Evolutionary conservation across 306 rosid genomes (phyloP), one percentile per base, ranked within the genome.

Genomic region (Ceratonia siliqua): DNA sequence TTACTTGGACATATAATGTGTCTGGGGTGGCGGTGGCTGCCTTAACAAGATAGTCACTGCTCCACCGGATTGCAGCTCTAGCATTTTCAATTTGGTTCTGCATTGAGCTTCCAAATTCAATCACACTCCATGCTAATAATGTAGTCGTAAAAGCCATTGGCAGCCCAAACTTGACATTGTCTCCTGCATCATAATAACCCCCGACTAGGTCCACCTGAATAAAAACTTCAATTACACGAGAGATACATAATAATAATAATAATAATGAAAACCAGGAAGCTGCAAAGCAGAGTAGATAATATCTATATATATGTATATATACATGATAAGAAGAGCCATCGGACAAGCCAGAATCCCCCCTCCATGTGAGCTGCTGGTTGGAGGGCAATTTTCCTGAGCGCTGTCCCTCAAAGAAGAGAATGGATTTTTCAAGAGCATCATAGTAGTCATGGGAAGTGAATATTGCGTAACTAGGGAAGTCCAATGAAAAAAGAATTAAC

Each of bases 121-220:
- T 79, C 20, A 91, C 96, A 73, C 98, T 89, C 98, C 98, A 94
- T 49, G 98, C 85, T 57, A 94, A 65, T 52, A 94, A 53, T 39
- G 98, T 94, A 8, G 96, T 86, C 3, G 96, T 94, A 70, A 94
- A 94, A 15, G 98, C 96, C 97, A 94, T 89, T 57, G 97, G 98
- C 21, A 94, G 41, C 25, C 98, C 98, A 78, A 91, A 94, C 83
- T 94, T 91, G 46, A 94, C 83, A 53, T 94, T 94, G 41, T 94
- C 98, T 35, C 97, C 98, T 5, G 98, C 98, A 85, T 94, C 98
- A 82, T 94, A 94, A 76, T 94, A 94, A 57, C 98, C 98, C 0
- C 98, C 98, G 0, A 84, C 92, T 21, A 91, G 69, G 82, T 91
- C 88, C 80, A 91, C 97, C 98, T 91, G 71, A 74, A 84, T 81